Conservation (phyloP, 2,329 filamentous ascomycete species). For the Neoascochyta sp. region DNA sequence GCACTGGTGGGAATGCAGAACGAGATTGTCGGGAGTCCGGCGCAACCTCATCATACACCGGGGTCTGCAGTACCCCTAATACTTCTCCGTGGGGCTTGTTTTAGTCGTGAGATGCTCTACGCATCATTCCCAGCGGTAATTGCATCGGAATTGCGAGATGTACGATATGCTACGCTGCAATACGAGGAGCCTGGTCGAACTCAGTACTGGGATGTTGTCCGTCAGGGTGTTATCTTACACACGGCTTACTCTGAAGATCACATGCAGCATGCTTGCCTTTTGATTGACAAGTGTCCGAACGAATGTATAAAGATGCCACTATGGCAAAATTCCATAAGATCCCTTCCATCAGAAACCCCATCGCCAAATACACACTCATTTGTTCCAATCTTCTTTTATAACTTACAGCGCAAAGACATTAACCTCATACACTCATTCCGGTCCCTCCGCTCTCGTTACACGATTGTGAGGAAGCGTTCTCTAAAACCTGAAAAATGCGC, state of each 20-base stretch:
- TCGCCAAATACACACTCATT: constrained; percentile 2
- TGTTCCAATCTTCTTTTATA: constrained; percentile 1
- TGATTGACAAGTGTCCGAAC: constrained; percentile 1
- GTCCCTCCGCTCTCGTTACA: not conserved
- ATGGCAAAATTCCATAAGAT: constrained; percentile 1
- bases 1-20: constrained; percentile 2
- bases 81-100: constrained; percentile 2
- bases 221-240: constrained; percentile 2
- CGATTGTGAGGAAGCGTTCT: not conserved
- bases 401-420: constrained; percentile 1
- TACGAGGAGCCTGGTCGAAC: constrained; percentile 1
- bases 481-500: constrained; percentile 1
- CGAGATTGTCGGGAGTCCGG: constrained; percentile 1
- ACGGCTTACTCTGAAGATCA: constrained; percentile 1
- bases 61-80: constrained; percentile 1
- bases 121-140: constrained; percentile 1
- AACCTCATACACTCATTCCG: constrained; percentile 1
- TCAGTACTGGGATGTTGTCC: constrained; percentile 1
- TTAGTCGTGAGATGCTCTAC: constrained; percentile 1
- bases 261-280: constrained; percentile 1
- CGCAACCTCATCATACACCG: constrained; percentile 1
- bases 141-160: constrained; percentile 2
- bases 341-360: constrained; percentile 1
- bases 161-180: constrained; percentile 2
- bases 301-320: constrained; percentile 1